Evolutionary conservation across 768 basidiomycete genomes (phyloP).

Genomic region (Naganishia vaughanmartiniae): DNA sequence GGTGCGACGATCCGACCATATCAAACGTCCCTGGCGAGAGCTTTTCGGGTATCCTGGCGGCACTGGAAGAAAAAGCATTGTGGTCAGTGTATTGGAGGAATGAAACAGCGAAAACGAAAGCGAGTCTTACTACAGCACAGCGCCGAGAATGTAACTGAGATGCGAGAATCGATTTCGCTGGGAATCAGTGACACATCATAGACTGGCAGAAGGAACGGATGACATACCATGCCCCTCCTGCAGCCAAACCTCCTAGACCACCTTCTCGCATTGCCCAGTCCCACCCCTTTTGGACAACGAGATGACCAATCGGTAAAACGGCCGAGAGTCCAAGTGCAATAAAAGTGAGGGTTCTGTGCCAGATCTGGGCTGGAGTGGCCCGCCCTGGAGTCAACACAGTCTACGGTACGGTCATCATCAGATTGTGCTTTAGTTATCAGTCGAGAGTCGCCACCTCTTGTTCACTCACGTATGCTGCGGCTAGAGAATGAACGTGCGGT

Average conservation of each 20-base stretch:
- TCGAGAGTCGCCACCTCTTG: not conserved
- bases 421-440: not conserved
- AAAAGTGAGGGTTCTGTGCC: slow-evolving; percentile 74
- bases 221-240: slow-evolving; percentile 61
- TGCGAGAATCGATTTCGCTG: not conserved
- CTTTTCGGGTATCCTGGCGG: slow-evolving; percentile 76
- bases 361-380: slow-evolving; percentile 69
- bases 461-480: slow-evolving; percentile 37
- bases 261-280: slow-evolving; percentile 61
- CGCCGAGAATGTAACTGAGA: slow-evolving; percentile 67
- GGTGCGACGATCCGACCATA: slow-evolving; percentile 74
- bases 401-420: slow-evolving; percentile 61
- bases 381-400: slow-evolving; percentile 77
- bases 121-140: slow-evolving; percentile 71
- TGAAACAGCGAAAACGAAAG: slow-evolving; percentile 32
- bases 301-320: slow-evolving; percentile 67
- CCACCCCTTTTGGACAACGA: slow-evolving; percentile 62
- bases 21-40: slow-evolving; percentile 75
- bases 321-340: slow-evolving; percentile 71
- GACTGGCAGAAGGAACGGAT: not conserved
- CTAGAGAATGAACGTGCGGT: not conserved
- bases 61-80: slow-evolving; percentile 56
- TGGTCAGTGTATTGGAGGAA: slow-evolving; percentile 38
- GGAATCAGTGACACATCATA: not conserved
- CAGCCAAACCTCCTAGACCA: slow-evolving; percentile 69